These are phyloP conservation scores for Recurvomyces mirabilis DNA, from an alignment of 495 filamentous ascomycete genomes.

Conservation along the genomic window DNA sequence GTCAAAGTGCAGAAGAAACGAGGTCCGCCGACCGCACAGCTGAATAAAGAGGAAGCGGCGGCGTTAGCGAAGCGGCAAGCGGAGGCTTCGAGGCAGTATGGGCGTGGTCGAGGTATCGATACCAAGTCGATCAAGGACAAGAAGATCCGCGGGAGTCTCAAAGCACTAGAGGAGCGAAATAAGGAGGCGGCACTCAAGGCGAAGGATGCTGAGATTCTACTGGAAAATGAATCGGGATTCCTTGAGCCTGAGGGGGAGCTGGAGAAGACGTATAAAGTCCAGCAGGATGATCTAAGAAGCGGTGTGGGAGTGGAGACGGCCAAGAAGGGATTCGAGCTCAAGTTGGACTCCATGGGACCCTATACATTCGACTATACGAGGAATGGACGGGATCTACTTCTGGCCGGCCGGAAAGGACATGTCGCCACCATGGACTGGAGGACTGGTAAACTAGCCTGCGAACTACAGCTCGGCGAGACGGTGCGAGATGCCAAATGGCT, in stretches of 20 bases:
- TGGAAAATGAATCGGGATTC: slow-evolving; percentile 78
- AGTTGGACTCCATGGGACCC: slow-evolving; percentile 69
- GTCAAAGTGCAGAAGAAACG: slow-evolving; percentile 22
- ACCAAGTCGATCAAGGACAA: slow-evolving; percentile 60
- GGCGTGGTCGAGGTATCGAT: slow-evolving; percentile 60
- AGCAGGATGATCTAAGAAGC: slow-evolving; percentile 71
- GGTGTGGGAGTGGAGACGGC: slow-evolving; percentile 70
- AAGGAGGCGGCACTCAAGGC: slow-evolving; percentile 67
- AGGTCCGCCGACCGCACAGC: slow-evolving; percentile 15
- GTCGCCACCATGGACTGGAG: slow-evolving; percentile 96
- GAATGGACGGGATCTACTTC: slow-evolving; percentile 72
- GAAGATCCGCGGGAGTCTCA: slow-evolving; percentile 74
- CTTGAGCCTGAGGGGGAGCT: slow-evolving; percentile 80
- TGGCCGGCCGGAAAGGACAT: slow-evolving; percentile 89
- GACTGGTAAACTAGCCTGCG: slow-evolving; percentile 76
- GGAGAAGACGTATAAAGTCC: slow-evolving; percentile 82
- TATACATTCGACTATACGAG: slow-evolving; percentile 79
- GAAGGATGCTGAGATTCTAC: slow-evolving; percentile 88
- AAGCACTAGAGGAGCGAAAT: slow-evolving; percentile 66
- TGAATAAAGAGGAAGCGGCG: slow-evolving; percentile 20
- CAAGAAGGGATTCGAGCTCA: slow-evolving; percentile 85
- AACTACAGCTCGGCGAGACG: slow-evolving; percentile 81
- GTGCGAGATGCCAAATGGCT: slow-evolving; percentile 83
- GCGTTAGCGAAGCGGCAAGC: slow-evolving; percentile 21
- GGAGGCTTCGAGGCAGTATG: slow-evolving; percentile 69